Percentiles rank a stretch among this genome's conserved stretches.
Evolutionary conservation across 352 stramenopile genomes (phyloP).

Genomic region (Globisporangium uncinulatum): DNA sequence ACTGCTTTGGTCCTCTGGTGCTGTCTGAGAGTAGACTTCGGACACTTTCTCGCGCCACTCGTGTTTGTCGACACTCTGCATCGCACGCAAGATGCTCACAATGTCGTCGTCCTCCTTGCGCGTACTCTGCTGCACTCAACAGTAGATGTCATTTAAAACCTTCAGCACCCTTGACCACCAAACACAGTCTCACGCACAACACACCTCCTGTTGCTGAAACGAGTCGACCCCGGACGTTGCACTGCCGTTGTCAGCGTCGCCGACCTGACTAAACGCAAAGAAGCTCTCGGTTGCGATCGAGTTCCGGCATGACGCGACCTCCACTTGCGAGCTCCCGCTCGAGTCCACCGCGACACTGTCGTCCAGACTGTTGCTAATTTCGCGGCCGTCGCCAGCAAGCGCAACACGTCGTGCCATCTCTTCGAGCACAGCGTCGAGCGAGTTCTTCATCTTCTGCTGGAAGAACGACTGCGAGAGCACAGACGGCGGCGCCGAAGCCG

Average conservation of each 20-base stretch:
- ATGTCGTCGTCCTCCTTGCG: conserved; percentile 42
- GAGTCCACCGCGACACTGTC: conserved; percentile 7
- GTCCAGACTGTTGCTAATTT: conserved; percentile 2
- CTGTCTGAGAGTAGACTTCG: conserved; percentile 11
- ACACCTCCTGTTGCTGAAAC: conserved; percentile 12
- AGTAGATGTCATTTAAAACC: neutral
- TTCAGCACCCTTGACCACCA: neutral
- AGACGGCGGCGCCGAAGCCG: conserved; percentile 20
- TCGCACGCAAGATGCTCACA: conserved; percentile 38
- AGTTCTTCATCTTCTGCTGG: conserved; percentile 67
- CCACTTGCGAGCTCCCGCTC: conserved; percentile 8
- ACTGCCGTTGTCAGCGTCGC: conserved; percentile 2
- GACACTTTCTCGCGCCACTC: conserved; percentile 20
- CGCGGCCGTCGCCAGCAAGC: neutral
- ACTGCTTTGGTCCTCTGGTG: conserved; percentile 1
- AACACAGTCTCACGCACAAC: neutral
- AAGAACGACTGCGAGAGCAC: conserved; percentile 82
- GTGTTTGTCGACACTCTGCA: conserved; percentile 29
- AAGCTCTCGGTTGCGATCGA: conserved; percentile 37
- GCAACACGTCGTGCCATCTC: conserved; percentile 25
- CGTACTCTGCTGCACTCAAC: conserved; percentile 6
- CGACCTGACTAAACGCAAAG: conserved; percentile 51
- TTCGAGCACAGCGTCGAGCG: conserved; percentile 46
- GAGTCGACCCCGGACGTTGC: conserved; percentile 8
- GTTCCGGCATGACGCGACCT: conserved; percentile 31